A percentile compares a stretch with the other conserved stretches of the same genome.
Conservation (phyloP, 2,329 filamentous ascomycete species). For the Leptographium flavum region DNA sequence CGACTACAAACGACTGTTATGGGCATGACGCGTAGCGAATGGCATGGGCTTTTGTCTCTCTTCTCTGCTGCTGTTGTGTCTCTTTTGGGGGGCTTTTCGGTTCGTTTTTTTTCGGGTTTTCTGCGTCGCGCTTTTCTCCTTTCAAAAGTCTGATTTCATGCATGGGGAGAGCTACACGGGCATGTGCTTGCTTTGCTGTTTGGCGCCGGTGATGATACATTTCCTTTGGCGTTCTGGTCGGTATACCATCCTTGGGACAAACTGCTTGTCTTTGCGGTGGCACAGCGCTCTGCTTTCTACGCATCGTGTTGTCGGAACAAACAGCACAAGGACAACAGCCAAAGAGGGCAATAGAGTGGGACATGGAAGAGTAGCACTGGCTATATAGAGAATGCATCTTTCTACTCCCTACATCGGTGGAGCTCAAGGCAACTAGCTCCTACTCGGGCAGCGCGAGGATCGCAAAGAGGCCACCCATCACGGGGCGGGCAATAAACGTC, state of each 20-base stretch:
- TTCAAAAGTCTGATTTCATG: neutral
- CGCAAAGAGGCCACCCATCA: conserved; percentile 69
- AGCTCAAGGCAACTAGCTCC: too few relatives aligned
- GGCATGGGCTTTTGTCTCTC: neutral
- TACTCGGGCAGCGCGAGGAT: conserved; percentile 56
- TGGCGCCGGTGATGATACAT: neutral
- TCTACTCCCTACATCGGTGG: neutral
- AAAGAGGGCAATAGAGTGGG: neutral
- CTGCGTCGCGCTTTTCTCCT: neutral
- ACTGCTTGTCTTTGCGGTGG: neutral
- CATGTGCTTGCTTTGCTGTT: neutral
- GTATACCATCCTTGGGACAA: neutral
- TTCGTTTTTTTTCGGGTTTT: neutral
- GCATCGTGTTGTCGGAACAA: neutral
- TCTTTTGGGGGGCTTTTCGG: too few relatives aligned
- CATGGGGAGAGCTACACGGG: neutral
- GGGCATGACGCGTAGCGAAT: conserved; percentile 1
- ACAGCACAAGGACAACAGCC: neutral
- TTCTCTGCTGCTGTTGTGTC: too few relatives aligned
- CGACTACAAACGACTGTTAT: neutral
- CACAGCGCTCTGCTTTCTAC: neutral
- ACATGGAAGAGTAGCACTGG: neutral
- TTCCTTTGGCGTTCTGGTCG: neutral
- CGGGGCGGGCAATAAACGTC: conserved; percentile 61
- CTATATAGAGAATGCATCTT: neutral